Percentiles rank a stretch among this genome's conserved stretches.
These are phyloP conservation scores for Linum lewisii DNA, from an alignment of 345 rosid genomes.

Conservation along the genomic window DNA sequence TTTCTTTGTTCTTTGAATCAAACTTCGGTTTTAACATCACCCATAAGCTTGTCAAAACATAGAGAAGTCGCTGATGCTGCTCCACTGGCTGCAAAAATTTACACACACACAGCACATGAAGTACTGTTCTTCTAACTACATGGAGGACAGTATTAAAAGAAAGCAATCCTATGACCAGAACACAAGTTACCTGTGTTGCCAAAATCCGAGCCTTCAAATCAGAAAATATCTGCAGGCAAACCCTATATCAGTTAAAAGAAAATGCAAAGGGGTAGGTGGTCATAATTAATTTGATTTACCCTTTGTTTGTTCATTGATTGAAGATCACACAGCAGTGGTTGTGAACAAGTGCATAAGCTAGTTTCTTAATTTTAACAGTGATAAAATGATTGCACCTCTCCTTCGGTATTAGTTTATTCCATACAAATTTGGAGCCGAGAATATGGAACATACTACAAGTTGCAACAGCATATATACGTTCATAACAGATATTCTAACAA, in stretches of 20 bases:
- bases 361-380: not conserved
- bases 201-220: conserved; percentile 22
- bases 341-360: not conserved
- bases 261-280: not conserved
- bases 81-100: conserved; percentile 70
- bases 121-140: too few species aligned
- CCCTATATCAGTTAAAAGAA: conserved; percentile 3
- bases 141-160: not conserved
- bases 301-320: not conserved
- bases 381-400: not conserved
- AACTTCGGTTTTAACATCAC: conserved; percentile 70
- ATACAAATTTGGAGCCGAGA: too few species aligned
- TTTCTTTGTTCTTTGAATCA: conserved; percentile 92
- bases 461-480: too few species aligned
- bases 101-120: conserved; percentile 6
- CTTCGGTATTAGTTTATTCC: not conserved
- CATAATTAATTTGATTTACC: not conserved
- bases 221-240: conserved; percentile 63
- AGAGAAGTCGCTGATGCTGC: conserved; percentile 76
- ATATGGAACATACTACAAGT: too few species aligned
- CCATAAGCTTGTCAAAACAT: conserved; percentile 91
- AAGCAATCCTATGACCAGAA: too few species aligned
- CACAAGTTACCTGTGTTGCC: conserved; percentile 60
- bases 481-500: too few species aligned
- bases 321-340: not conserved